A percentile compares a stretch with the other conserved stretches of the same genome.
Conservation (phyloP, 176 grass and related monocot genomes). For the Areca catechu region DNA sequence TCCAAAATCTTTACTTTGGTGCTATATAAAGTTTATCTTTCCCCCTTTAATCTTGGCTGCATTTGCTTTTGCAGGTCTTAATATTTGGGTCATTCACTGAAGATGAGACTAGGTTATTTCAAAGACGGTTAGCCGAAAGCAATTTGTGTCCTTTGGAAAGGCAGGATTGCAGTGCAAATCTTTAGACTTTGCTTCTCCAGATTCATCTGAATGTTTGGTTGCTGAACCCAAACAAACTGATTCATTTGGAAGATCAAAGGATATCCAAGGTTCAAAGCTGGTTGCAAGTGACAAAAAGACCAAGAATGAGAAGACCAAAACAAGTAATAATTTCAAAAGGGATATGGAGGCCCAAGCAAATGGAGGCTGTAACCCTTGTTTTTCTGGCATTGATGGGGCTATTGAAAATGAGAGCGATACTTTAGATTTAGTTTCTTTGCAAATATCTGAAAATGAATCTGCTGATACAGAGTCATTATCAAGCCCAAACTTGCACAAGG, state of each 20-base stretch:
- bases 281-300: slow-evolving; percentile 15
- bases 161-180: slow-evolving; percentile 68
- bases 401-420: slow-evolving; percentile 19
- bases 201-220: slow-evolving; percentile 22
- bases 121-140: slow-evolving; percentile 19
- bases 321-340: slow-evolving; percentile 24
- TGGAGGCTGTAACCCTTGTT: slow-evolving; percentile 21
- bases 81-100: slow-evolving; percentile 78
- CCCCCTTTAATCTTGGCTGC: not conserved
- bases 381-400: slow-evolving; percentile 26
- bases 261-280: slow-evolving; percentile 5
- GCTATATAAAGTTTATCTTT: too few relatives aligned
- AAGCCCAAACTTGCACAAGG: slow-evolving; percentile 14
- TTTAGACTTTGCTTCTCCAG: slow-evolving; percentile 47
- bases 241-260: slow-evolving; percentile 30
- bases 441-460: slow-evolving; percentile 4
- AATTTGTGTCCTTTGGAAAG: slow-evolving; percentile 17
- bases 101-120: slow-evolving; percentile 56
- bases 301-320: slow-evolving; percentile 17
- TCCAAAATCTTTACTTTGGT: too few relatives aligned
- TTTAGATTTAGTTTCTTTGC: slow-evolving; percentile 14
- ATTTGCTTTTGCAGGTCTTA: slow-evolving; percentile 36
- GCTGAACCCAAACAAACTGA: slow-evolving; percentile 17
- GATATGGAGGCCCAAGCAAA: slow-evolving; percentile 31
- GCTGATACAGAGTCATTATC: not conserved